A percentile compares a stretch with the other conserved stretches of the same genome.
phyloP scores from a whole-genome alignment of 2,329 filamentous ascomycete genomes.

The Alternaria conjuncta region DNA sequence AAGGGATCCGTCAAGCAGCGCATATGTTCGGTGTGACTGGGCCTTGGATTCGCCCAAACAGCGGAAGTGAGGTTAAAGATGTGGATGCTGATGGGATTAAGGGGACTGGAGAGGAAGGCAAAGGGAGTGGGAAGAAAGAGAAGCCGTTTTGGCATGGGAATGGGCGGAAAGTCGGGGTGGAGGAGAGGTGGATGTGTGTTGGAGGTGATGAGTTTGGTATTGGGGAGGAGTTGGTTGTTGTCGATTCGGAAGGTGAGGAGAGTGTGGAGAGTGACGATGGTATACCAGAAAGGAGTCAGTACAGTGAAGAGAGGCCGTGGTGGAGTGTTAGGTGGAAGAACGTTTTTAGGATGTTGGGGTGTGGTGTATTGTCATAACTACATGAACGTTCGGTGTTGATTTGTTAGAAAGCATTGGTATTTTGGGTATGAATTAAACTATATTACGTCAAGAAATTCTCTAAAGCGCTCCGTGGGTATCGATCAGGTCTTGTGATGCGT shows the following conservation, averaged over 20 bases:
- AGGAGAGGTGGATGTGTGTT: background rate
- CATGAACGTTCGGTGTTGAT: too few species aligned
- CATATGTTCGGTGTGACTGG: background rate
- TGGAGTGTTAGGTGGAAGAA: background rate
- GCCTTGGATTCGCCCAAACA: background rate
- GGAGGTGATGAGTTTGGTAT: background rate
- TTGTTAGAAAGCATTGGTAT: too few species aligned
- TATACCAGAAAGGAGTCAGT: too few species aligned
- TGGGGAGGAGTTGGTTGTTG: background rate
- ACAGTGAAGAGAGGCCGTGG: background rate
- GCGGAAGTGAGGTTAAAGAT: too few species aligned
- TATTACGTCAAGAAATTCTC: too few species aligned
- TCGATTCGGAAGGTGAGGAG: accelerated
- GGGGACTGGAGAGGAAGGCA: too few species aligned
- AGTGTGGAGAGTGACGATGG: background rate
- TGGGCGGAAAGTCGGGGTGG: background rate
- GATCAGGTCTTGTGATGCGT: too few species aligned
- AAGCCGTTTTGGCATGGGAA: background rate
- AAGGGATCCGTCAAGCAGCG: background rate
- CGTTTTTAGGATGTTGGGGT: background rate
- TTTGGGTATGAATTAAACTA: too few species aligned
- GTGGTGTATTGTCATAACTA: background rate
- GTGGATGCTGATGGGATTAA: background rate
- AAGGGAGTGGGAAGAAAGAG: accelerated
- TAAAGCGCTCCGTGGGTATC: too few species aligned